These are phyloP conservation scores for Cutaneotrichosporon mucoides DNA, from an alignment of 1,284 basidiomycete genomes.

Conservation along the genomic window DNA sequence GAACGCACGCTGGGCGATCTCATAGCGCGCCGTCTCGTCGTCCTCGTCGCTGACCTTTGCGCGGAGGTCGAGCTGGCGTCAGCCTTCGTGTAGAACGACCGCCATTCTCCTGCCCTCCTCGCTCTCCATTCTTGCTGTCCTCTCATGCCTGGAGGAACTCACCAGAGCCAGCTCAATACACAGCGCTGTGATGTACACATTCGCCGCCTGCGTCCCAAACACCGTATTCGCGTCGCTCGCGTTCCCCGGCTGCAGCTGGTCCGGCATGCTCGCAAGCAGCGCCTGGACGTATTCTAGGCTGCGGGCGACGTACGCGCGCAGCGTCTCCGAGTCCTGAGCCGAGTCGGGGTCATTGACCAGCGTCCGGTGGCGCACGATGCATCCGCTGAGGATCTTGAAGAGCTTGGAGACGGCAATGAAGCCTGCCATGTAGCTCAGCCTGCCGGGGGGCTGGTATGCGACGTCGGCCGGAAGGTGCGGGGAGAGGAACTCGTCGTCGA, in stretches of 20 bases:
- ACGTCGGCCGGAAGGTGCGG: neutral
- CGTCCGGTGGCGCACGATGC: constrained; percentile 25
- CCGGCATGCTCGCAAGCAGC: constrained; percentile 14
- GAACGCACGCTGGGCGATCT: constrained; percentile 21
- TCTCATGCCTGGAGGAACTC: constrained; percentile 3
- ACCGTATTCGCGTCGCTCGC: constrained; percentile 1
- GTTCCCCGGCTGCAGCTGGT: constrained; percentile 6
- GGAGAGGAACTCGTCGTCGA: constrained; percentile 30
- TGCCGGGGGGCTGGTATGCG: constrained; percentile 6
- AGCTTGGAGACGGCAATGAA: constrained; percentile 18
- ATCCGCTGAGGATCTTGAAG: constrained; percentile 24
- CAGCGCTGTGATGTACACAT: constrained; percentile 31
- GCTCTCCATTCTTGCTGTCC: no score
- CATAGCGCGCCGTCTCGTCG: constrained; percentile 18
- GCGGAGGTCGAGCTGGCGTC: constrained; percentile 24
- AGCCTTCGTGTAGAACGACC: neutral
- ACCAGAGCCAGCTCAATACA: constrained; percentile 29
- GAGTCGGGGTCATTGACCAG: constrained; percentile 12
- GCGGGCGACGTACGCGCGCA: neutral
- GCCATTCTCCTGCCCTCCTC: no score
- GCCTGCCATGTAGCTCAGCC: constrained; percentile 22
- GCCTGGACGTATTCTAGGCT: constrained; percentile 4
- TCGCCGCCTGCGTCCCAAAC: constrained; percentile 29
- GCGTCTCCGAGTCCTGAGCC: constrained; percentile 3
- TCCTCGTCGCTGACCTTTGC: constrained; percentile 17